A percentile compares a stretch with the other conserved stretches of the same genome.
Conservation (phyloP, 768 basidiomycete genomes). For the Termitomyces sp. region DNA sequence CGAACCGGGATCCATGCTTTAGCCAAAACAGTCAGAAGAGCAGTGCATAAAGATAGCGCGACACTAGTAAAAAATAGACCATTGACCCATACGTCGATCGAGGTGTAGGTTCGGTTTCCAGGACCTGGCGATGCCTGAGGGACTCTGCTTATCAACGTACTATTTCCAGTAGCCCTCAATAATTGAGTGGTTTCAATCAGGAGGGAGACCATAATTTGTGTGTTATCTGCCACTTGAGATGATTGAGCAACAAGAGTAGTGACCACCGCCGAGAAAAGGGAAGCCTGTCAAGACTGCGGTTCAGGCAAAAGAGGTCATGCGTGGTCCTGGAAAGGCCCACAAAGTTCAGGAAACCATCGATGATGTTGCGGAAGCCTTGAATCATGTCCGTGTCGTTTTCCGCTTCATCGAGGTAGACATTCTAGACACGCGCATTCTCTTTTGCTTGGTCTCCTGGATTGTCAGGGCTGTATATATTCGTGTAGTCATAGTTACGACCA, state of each 20-base stretch:
- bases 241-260: neutral
- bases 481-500: neutral
- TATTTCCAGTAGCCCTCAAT: neutral
- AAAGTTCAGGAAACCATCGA: neutral
- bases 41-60: neutral
- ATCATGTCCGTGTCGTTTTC: neutral
- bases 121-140: neutral
- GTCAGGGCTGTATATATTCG: neutral
- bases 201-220: neutral
- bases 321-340: neutral
- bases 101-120: neutral
- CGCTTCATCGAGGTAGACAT: neutral
- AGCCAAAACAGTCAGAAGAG: neutral
- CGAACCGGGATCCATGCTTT: neutral
- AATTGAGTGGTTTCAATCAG: neutral
- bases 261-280: neutral
- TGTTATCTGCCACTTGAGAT: neutral
- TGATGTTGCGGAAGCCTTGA: neutral
- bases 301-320: too few relatives aligned
- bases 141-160: neutral
- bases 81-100: neutral
- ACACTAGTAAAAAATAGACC: neutral
- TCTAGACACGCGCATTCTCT: neutral
- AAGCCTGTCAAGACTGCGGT: neutral
- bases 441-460: neutral